phyloP scores from a whole-genome alignment of 257 asterid species.

The Plectranthus barbatus region DNA sequence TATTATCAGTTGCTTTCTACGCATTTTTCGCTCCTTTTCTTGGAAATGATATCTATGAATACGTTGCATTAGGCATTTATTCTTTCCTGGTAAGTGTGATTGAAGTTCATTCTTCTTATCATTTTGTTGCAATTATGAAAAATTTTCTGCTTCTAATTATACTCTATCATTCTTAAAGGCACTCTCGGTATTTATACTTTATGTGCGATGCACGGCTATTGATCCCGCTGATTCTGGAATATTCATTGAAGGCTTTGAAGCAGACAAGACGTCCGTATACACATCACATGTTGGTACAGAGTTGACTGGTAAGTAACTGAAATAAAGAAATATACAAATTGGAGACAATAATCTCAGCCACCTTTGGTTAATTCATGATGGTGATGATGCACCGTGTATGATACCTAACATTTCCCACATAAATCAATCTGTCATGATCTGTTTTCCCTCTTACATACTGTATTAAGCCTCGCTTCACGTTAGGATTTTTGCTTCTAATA shows the following conservation, averaged over 20 bases:
- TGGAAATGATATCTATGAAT: slow-evolving; percentile 80
- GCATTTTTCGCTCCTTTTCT: slow-evolving; percentile 97
- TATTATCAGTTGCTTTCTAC: slow-evolving; percentile 88
- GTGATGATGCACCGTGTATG: not conserved
- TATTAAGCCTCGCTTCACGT: not conserved
- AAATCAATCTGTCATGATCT: not conserved
- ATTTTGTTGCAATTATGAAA: not conserved
- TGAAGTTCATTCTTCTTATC: slow-evolving; percentile 10
- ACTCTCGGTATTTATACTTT: slow-evolving; percentile 65
- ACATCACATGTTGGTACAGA: slow-evolving; percentile 60
- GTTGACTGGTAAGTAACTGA: slow-evolving; percentile 48
- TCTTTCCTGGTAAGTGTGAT: slow-evolving; percentile 70
- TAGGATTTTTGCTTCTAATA: too few relatives aligned
- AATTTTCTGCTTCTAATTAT: slow-evolving; percentile 8
- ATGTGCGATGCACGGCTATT: slow-evolving; percentile 86
- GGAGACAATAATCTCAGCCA: not conserved
- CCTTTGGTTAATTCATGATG: not conserved
- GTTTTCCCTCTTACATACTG: not conserved
- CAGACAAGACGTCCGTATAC: slow-evolving; percentile 45
- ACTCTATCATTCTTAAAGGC: slow-evolving; percentile 40
- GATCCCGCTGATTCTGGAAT: slow-evolving; percentile 98
- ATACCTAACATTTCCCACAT: too few relatives aligned
- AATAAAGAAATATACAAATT: not conserved
- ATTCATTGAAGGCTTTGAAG: slow-evolving; percentile 35
- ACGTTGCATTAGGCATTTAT: slow-evolving; percentile 72